Conservation (phyloP, 805 yeast species). For the Starmerella ratchasimensis region DNA sequence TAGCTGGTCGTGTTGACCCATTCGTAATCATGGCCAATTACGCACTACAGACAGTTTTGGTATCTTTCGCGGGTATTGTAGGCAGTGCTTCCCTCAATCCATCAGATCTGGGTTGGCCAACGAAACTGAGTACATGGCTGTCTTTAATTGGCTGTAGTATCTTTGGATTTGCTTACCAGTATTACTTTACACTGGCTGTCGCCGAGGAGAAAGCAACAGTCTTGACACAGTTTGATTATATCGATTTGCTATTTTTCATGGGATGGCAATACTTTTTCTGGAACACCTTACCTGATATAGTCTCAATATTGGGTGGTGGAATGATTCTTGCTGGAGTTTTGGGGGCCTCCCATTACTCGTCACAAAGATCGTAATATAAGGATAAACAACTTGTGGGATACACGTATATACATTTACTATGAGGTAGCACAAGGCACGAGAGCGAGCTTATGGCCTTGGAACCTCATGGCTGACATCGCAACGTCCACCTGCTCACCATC, state of each 20-base stretch:
- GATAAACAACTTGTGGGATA: too few relatives aligned
- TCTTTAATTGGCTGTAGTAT: constrained; percentile 49
- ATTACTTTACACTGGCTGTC: constrained; percentile 62
- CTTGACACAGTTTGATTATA: constrained; percentile 59
- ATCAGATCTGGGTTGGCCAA: constrained; percentile 1
- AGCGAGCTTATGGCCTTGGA: not conserved
- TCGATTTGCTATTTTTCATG: constrained; percentile 63
- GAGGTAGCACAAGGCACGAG: not conserved
- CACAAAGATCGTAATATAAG: too few relatives aligned
- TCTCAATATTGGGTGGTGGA: constrained; percentile 55
- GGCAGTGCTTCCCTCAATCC: not conserved
- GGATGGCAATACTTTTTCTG: constrained; percentile 60
- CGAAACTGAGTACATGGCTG: constrained; percentile 33
- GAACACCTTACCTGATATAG: constrained; percentile 54
- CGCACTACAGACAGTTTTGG: constrained; percentile 44
- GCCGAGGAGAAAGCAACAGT: constrained; percentile 67
- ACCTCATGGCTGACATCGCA: not conserved
- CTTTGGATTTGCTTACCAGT: constrained; percentile 74
- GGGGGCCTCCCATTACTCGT: too few relatives aligned
- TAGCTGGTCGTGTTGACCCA: constrained; percentile 69
- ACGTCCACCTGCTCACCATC: constrained; percentile 2
- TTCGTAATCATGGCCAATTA: constrained; percentile 63
- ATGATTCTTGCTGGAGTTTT: constrained; percentile 38
- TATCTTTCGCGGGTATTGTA: constrained; percentile 35
- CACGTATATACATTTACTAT: not conserved